A percentile compares a stretch with the other conserved stretches of the same genome.
Evolutionary conservation across 2,329 filamentous ascomycete species (phyloP).

Genomic region (Paraconiothyrium sp.): DNA sequence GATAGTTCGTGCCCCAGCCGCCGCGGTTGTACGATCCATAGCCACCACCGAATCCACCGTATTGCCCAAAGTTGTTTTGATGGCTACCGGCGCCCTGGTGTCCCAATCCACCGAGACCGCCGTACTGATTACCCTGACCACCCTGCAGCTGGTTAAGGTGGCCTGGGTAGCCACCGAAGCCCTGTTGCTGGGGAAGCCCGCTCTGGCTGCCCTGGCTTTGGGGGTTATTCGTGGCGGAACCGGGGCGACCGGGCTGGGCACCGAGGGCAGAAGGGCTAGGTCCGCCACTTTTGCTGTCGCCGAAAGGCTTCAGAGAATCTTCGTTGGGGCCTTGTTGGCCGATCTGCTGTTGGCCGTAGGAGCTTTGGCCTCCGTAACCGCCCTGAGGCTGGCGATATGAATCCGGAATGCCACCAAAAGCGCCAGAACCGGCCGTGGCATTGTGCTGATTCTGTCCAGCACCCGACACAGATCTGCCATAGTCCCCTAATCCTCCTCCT

Average conservation of each 20-base stretch:
- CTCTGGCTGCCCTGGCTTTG: constrained; percentile 62
- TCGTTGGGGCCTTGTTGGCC: constrained; percentile 60
- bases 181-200: constrained; percentile 65
- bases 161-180: constrained; percentile 65
- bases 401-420: constrained; percentile 65
- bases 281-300: constrained; percentile 64
- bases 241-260: constrained; percentile 68
- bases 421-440: constrained; percentile 58
- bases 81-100: constrained; percentile 58
- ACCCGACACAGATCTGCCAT: constrained; percentile 68
- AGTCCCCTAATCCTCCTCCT: constrained; percentile 65
- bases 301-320: constrained; percentile 66
- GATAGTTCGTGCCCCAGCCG: constrained; percentile 61
- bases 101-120: constrained; percentile 62
- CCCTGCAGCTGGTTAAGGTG: constrained; percentile 56
- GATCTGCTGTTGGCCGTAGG: constrained; percentile 60
- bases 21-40: constrained; percentile 55
- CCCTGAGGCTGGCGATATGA: constrained; percentile 68
- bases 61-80: constrained; percentile 57
- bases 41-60: constrained; percentile 55
- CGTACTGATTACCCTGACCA: constrained; percentile 61
- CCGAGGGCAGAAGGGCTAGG: constrained; percentile 69
- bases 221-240: constrained; percentile 69
- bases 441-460: constrained; percentile 64
- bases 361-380: constrained; percentile 62